phyloP scores from a whole-genome alignment of 2,329 filamentous ascomycete species.

The Cercospora citrullina region DNA sequence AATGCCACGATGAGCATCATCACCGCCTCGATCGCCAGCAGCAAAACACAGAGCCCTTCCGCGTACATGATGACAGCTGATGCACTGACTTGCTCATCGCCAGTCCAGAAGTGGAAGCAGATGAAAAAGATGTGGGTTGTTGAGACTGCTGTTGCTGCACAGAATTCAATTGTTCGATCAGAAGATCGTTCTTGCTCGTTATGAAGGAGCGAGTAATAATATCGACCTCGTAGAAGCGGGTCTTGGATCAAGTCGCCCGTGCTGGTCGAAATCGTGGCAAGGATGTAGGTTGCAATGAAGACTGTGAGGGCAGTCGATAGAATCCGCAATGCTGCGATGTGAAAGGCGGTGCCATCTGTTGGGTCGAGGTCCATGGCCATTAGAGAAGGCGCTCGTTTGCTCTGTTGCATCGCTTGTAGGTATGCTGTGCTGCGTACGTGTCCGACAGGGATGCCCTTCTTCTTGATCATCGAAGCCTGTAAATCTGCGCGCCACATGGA shows the following conservation, averaged over 20 bases:
- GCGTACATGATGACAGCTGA: not conserved
- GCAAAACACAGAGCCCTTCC: not conserved
- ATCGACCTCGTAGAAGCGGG: not conserved
- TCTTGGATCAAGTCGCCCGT: not conserved
- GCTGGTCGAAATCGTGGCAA: not conserved
- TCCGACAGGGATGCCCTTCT: not conserved
- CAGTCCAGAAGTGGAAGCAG: not conserved
- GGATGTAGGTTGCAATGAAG: not conserved
- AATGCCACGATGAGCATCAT: not conserved
- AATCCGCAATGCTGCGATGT: not conserved
- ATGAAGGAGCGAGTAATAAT: not conserved
- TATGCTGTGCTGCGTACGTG: not conserved
- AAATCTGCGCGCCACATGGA: not conserved
- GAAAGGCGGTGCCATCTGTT: not conserved
- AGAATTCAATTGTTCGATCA: not conserved
- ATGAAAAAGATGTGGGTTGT: not conserved
- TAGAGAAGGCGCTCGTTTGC: not conserved
- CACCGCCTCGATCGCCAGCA: not conserved
- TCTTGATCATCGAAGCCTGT: not conserved
- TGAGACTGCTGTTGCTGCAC: not conserved
- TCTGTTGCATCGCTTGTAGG: not conserved
- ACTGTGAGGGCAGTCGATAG: not conserved
- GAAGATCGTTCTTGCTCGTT: not conserved
- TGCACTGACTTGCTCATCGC: not conserved
- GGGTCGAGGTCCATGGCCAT: not conserved